Evolutionary conservation across 257 asterid species (phyloP).

Genomic region (Solanum habrochaites): DNA sequence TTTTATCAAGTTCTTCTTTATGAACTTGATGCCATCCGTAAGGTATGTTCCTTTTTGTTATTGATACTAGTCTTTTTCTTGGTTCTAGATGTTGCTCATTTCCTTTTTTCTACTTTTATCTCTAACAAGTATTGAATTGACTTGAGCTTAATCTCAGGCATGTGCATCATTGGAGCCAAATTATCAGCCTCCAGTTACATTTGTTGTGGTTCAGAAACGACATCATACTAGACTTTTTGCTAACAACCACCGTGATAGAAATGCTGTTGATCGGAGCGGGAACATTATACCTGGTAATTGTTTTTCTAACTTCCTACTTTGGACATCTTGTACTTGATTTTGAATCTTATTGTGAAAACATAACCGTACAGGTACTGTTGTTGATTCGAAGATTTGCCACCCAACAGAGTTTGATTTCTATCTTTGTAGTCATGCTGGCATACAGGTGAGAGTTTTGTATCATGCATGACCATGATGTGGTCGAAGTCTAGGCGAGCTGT

Average conservation of each 20-base stretch:
- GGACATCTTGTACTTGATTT: neutral
- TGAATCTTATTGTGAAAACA: neutral
- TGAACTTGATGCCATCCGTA: slow-evolving; percentile 94
- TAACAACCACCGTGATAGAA: slow-evolving; percentile 53
- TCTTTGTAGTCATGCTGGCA: slow-evolving; percentile 97
- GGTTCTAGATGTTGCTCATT: neutral
- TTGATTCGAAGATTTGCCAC: slow-evolving; percentile 86
- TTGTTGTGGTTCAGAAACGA: slow-evolving; percentile 94
- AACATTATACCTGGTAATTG: slow-evolving; percentile 73
- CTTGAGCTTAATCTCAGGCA: slow-evolving; percentile 36
- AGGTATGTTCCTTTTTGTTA: slow-evolving; percentile 25
- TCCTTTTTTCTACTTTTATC: neutral
- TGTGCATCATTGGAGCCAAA: slow-evolving; percentile 88
- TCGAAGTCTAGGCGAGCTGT: neutral
- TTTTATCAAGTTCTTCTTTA: slow-evolving; percentile 84
- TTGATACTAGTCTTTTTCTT: neutral
- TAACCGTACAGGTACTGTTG: slow-evolving; percentile 68
- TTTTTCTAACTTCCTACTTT: neutral
- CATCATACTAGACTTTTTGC: slow-evolving; percentile 93
- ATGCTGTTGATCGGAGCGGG: slow-evolving; percentile 67
- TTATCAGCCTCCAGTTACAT: slow-evolving; percentile 93
- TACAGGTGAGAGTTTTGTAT: slow-evolving; percentile 36
- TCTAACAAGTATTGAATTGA: neutral
- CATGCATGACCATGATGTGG: neutral
- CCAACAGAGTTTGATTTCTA: slow-evolving; percentile 95